Base-by-base conservation (phyloP, 257 asterid species). In the Cordia subcordata region DNA sequence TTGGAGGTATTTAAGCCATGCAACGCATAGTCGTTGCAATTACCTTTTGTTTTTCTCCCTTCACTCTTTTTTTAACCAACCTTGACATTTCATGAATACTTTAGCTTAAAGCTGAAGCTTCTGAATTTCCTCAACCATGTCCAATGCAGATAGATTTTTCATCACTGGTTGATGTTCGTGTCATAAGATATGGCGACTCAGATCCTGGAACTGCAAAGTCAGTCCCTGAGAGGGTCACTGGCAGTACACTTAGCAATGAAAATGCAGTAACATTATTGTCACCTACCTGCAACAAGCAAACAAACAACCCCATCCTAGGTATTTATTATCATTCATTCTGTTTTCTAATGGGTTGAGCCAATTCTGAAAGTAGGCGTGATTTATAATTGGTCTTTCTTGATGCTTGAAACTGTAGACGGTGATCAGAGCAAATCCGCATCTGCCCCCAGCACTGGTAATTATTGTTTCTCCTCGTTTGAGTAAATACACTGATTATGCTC, bases 81-180 rank as follows among this genome's bases (percentile, higher is more conserved):
- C 10, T 18, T 21, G 11, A 16, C 37, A 22, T 40, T 15, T 19
- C 5, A 10, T 13, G 45, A 63, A 60, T 49, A 61, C 53, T 62
- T 60, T 61, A 37, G 19, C 15, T 55, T 49, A 2, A 17, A 14
- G 14, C 47, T 46, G n/a, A 42, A 16, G 17, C 5, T 16, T 37
- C 56, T 54, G n/a, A 19, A 39, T 53, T 13, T 59, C 8, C 58
- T 64, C 8, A 35, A 22, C 42, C 57, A 52, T 55, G 40, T 23
- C 44, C 44, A 46, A n/a, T 70, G 79, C 97, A 89, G 96, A 77
- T 85, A 62, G 84, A 80, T 57, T 89, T 88, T 68, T 17, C 81
- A 19, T 55, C 86, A 11, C 97, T 93, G 62, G 66, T 82, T 76
- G 94, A 90, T 61, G 90, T 76, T 51, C 95, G 94, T 38, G 15